phyloP scores from a whole-genome alignment of 139 green algal genomes.

The Chlamydomonas sphaeroides region DNA sequence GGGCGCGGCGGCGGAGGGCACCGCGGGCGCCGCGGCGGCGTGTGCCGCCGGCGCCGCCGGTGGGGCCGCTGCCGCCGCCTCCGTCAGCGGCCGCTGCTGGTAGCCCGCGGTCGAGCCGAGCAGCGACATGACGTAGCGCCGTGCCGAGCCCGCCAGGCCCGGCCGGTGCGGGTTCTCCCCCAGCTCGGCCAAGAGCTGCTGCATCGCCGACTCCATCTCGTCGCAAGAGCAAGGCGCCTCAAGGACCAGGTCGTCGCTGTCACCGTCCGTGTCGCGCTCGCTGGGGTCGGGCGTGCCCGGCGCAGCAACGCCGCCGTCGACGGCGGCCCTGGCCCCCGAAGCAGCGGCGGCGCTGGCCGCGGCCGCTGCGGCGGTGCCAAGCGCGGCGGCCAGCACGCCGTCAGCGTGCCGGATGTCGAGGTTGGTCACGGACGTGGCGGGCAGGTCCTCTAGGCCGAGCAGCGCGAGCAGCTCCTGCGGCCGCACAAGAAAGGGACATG shows the following conservation, averaged over 20 bases:
- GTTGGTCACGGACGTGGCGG: not conserved
- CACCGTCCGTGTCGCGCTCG: conserved; percentile 50
- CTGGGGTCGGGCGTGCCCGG: conserved; percentile 57
- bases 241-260: conserved; percentile 43
- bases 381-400: no score
- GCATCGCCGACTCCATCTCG: conserved; percentile 37
- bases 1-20: not conserved
- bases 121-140: conserved; percentile 69
- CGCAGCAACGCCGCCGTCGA: conserved; percentile 14
- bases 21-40: not conserved
- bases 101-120: conserved; percentile 76
- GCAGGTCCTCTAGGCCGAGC: conserved; percentile 54
- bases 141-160: conserved; percentile 50
- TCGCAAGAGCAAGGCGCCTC: not conserved
- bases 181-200: conserved; percentile 24
- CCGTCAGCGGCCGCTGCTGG: conserved; percentile 29
- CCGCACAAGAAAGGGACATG: not conserved
- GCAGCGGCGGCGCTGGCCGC: not conserved
- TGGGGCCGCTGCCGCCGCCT: no score
- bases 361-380: not conserved
- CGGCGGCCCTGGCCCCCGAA: no score
- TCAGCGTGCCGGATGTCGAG: not conserved
- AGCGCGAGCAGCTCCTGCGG: conserved; percentile 66
- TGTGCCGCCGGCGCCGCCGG: not conserved
- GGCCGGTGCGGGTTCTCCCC: conserved; percentile 33